Percentiles rank a stretch among this genome's conserved stretches.
These are phyloP conservation scores for Penicillium sclerotigenum DNA, from an alignment of 2,329 filamentous ascomycete genomes.

Conservation along the genomic window DNA sequence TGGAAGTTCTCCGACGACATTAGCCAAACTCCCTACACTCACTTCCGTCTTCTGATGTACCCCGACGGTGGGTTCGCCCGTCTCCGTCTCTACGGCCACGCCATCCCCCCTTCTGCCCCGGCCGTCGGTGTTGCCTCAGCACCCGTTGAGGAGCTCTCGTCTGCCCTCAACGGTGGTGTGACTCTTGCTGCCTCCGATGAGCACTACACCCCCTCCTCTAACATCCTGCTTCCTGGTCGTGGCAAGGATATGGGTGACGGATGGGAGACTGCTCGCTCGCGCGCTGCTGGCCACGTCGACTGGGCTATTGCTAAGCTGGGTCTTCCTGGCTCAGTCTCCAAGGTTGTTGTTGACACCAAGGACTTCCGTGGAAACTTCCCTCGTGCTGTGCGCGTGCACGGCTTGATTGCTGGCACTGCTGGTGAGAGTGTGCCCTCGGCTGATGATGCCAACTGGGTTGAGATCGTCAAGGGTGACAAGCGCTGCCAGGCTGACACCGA, in stretches of 20 bases:
- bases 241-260: slow-evolving; percentile 47
- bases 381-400: slow-evolving; percentile 40
- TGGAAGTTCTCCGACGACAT: slow-evolving; percentile 35
- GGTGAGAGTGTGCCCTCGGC: slow-evolving; percentile 28
- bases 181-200: slow-evolving; percentile 41
- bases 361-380: slow-evolving; percentile 48
- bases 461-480: slow-evolving; percentile 37
- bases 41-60: slow-evolving; percentile 46
- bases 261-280: slow-evolving; percentile 44
- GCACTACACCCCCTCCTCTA: slow-evolving; percentile 42
- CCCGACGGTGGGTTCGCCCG: slow-evolving; percentile 47
- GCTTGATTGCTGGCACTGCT: slow-evolving; percentile 21
- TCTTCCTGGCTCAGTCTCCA: slow-evolving; percentile 37
- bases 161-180: slow-evolving; percentile 42
- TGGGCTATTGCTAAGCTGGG: slow-evolving; percentile 44
- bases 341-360: slow-evolving; percentile 45
- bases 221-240: slow-evolving; percentile 42
- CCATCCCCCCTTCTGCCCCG: slow-evolving; percentile 33
- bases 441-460: slow-evolving; percentile 38
- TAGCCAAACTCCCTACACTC: slow-evolving; percentile 36
- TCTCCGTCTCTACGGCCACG: slow-evolving; percentile 43
- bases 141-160: slow-evolving; percentile 40
- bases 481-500: slow-evolving; percentile 41
- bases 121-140: background rate
- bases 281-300: slow-evolving; percentile 40